A percentile compares a stretch with the other conserved stretches of the same genome.
Evolutionary conservation across 768 basidiomycete species (phyloP).

Genomic region (Crepidotus variabilis): DNA sequence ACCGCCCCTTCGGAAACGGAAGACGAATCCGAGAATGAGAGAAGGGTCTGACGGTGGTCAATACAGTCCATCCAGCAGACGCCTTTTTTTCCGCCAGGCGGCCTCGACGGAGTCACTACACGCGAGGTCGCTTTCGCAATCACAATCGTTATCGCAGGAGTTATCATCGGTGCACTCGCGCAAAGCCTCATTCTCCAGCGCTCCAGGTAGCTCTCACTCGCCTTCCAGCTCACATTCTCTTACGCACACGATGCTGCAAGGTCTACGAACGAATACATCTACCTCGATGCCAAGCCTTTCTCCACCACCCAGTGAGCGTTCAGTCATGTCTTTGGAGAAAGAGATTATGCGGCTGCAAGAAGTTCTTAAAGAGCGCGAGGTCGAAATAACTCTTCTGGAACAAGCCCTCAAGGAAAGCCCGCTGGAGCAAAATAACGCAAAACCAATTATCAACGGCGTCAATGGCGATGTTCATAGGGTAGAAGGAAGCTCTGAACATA

Average conservation of each 20-base stretch:
- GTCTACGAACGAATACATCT: conserved; percentile 51
- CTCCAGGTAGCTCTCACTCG: conserved; percentile 60
- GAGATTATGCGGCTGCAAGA: conserved; percentile 96
- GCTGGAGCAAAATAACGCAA: conserved; percentile 17
- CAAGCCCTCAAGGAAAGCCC: conserved; percentile 38
- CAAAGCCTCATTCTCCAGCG: conserved; percentile 76
- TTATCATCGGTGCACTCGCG: conserved; percentile 84
- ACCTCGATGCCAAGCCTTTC: conserved; percentile 48
- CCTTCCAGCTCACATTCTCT: conserved; percentile 59
- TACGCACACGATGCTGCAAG: conserved; percentile 36
- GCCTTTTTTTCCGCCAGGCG: conserved; percentile 86
- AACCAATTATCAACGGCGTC: conserved; percentile 10
- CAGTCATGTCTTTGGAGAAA: conserved; percentile 81
- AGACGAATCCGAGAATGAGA: conserved; percentile 43
- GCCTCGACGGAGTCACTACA: conserved; percentile 86
- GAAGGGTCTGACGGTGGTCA: conserved; percentile 45
- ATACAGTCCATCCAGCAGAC: conserved; percentile 49
- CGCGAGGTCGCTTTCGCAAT: conserved; percentile 89
- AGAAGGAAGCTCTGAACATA: background rate
- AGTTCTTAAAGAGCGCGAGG: conserved; percentile 85
- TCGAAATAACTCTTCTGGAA: conserved; percentile 83
- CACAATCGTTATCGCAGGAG: conserved; percentile 97
- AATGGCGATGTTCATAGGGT: conserved; percentile 20
- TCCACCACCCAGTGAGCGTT: conserved; percentile 55
- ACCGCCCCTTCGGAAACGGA: conserved; percentile 45